phyloP scores from a whole-genome alignment of 2,329 filamentous ascomycete species.

The Alternaria sp. region DNA sequence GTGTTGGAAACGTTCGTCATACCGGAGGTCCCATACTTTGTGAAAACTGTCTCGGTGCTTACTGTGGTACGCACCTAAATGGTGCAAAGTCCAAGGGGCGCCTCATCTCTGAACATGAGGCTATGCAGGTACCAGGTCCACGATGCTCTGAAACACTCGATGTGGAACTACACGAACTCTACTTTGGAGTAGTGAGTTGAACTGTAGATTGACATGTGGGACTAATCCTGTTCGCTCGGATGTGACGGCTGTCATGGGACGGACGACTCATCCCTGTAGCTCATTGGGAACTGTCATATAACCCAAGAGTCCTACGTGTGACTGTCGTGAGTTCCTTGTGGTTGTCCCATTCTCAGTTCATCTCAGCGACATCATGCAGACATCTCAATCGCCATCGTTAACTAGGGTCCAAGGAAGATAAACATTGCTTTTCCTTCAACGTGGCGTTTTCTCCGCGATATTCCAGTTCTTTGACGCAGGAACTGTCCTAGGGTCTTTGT shows the following conservation, averaged over 20 bases:
- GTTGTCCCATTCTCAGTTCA: background rate
- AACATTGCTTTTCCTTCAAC: background rate
- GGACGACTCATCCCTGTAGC: background rate
- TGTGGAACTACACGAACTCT: background rate
- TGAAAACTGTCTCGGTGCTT: background rate
- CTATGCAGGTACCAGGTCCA: background rate
- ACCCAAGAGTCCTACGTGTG: background rate
- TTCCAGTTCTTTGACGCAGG: background rate
- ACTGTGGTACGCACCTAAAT: background rate
- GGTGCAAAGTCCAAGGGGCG: background rate
- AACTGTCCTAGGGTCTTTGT: background rate
- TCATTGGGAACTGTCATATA: background rate
- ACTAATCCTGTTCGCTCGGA: background rate
- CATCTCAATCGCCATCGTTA: background rate
- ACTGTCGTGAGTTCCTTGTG: background rate
- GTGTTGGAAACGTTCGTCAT: slow-evolving; percentile 3
- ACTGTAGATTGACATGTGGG: background rate
- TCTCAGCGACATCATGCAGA: background rate
- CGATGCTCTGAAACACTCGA: background rate
- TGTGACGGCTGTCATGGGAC: background rate
- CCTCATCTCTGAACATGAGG: background rate
- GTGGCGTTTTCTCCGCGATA: background rate
- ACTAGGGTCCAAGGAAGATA: background rate
- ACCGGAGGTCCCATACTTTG: background rate
- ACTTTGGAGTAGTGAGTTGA: background rate